Evolutionary conservation across 2,329 filamentous ascomycete genomes (phyloP), one percentile per base, ranked within the genome.

Genomic region (Emergomyces africanus): DNA sequence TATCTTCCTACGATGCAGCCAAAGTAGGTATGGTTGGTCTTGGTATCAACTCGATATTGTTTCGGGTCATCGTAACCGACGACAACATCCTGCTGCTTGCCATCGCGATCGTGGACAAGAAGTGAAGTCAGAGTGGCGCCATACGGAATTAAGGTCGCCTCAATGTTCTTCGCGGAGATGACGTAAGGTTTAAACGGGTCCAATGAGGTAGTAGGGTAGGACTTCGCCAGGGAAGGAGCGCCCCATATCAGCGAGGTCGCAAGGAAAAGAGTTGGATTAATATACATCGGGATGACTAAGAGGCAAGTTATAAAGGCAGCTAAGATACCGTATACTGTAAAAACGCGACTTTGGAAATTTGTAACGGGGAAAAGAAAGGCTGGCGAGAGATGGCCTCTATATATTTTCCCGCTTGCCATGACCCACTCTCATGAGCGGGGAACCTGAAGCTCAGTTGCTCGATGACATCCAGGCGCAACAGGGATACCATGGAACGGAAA

Each of bases 1-100:
- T 81, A 81, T 54, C 78, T 75, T 59, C 79, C 79, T 15, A 79
- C 77, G 5, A 77, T 68, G 1, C 77, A 68, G 20, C 77, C 77
- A 61, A 77, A 78, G 68, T 70, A 78, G 54, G 75, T 79, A 64
- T 78, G 75, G 54, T 75, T 75, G 37, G 75, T 78, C 61, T 74
- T 65, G 9, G 72, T 73, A 62, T 80, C 77, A 30, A 69, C 68
- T 54, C 77, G 61, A 64, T 80, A 77, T 61, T 74, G 63, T 23
- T 68, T 68, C 2, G 74, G 70, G 61, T 78, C 70, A 61, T 81
- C 79, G 58, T 79, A 81, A 46, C 79, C 79, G 8, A 79, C 70
- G 18, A 75, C 72, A 37, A 81, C 72, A 65, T 81, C 79, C 65
- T 79, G 78, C 15, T 69, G 61, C 3, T 72, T 70, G 59, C 77